Percentiles rank a stretch among this genome's conserved stretches.
phyloP scores from a whole-genome alignment of 805 yeast species.

The Metschnikowia sp. region DNA sequence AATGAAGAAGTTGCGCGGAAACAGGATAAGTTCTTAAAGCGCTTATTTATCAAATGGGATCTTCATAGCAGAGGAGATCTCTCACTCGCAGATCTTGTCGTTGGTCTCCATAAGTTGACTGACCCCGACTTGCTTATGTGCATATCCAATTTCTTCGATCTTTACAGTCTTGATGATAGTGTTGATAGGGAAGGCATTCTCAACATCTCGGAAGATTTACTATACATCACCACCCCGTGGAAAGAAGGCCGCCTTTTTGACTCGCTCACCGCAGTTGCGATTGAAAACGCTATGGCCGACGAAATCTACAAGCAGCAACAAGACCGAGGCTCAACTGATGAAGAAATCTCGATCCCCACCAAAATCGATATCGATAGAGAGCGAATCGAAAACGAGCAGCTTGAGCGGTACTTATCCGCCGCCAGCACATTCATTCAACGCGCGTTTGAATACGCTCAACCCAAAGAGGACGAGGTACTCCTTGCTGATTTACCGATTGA shows the following conservation, averaged over 20 bases:
- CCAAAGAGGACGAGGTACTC: constrained; percentile 46
- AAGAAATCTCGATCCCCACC: constrained; percentile 46
- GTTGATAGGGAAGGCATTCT: constrained; percentile 78
- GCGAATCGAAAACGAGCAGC: constrained; percentile 57
- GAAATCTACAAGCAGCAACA: constrained; percentile 46
- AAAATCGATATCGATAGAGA: constrained; percentile 63
- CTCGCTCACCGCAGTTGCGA: constrained; percentile 54
- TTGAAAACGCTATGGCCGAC: constrained; percentile 68
- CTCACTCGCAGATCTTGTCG: constrained; percentile 63
- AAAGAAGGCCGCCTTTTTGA: constrained; percentile 70
- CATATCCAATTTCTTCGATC: constrained; percentile 72
- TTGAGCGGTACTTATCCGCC: constrained; percentile 80
- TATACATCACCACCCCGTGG: constrained; percentile 82
- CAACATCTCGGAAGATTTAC: constrained; percentile 80
- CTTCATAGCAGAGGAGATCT: constrained; percentile 50
- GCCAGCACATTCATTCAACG: constrained; percentile 84
- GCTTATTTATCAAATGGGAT: constrained; percentile 74
- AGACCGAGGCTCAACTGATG: constrained; percentile 24
- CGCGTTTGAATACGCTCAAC: constrained; percentile 86
- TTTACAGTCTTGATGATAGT: constrained; percentile 55
- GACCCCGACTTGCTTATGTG: constrained; percentile 75
- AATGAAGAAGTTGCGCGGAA: constrained; percentile 26
- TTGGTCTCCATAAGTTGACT: constrained; percentile 67
- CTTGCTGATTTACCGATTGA: constrained; percentile 37
- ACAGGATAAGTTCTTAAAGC: constrained; percentile 48